Conservation (phyloP, 192 early-diverging fungal genomes). For the Backusella tuberculispora region DNA sequence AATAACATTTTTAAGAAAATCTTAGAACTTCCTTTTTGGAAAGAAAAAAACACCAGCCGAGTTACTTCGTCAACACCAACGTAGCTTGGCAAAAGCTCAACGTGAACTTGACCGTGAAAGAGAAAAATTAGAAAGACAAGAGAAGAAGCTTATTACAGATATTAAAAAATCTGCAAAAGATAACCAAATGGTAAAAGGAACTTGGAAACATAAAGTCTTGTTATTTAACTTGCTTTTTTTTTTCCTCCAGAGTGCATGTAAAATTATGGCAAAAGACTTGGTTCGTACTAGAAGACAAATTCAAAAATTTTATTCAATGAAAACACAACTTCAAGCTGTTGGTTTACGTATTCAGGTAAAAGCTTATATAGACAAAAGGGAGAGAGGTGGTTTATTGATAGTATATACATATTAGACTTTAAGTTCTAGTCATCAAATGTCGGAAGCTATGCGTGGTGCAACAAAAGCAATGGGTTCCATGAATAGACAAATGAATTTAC, state of each 20-base stretch:
- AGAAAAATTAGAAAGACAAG: slow-evolving; percentile 87
- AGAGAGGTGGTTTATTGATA: not conserved
- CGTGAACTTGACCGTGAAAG: slow-evolving; percentile 92
- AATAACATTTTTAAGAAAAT: too few species aligned
- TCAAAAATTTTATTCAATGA: slow-evolving; percentile 97
- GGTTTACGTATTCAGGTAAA: slow-evolving; percentile 83
- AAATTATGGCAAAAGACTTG: slow-evolving; percentile 98
- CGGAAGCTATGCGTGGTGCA: slow-evolving; percentile 92
- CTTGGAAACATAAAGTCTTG: not conserved
- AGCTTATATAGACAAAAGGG: not conserved
- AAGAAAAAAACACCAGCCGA: slow-evolving; percentile 87
- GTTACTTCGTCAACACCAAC: slow-evolving; percentile 89
- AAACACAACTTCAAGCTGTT: slow-evolving; percentile 92
- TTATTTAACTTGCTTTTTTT: slow-evolving; percentile 23
- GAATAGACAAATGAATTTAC: slow-evolving; percentile 95
- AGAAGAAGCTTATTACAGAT: slow-evolving; percentile 93
- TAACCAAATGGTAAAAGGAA: slow-evolving; percentile 77
- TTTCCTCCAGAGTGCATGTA: slow-evolving; percentile 70
- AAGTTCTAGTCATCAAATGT: slow-evolving; percentile 94
- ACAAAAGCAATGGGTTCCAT: slow-evolving; percentile 97
- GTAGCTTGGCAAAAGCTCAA: slow-evolving; percentile 84
- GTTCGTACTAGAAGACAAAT: slow-evolving; percentile 92
- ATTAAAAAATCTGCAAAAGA: slow-evolving; percentile 92
- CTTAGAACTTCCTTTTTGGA: slow-evolving; percentile 74
- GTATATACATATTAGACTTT: slow-evolving; percentile 65